Evolutionary conservation across 2,329 filamentous ascomycete genomes (phyloP), one percentile per base, ranked within the genome.

Genomic region (Kalaharituber pfeilii): DNA sequence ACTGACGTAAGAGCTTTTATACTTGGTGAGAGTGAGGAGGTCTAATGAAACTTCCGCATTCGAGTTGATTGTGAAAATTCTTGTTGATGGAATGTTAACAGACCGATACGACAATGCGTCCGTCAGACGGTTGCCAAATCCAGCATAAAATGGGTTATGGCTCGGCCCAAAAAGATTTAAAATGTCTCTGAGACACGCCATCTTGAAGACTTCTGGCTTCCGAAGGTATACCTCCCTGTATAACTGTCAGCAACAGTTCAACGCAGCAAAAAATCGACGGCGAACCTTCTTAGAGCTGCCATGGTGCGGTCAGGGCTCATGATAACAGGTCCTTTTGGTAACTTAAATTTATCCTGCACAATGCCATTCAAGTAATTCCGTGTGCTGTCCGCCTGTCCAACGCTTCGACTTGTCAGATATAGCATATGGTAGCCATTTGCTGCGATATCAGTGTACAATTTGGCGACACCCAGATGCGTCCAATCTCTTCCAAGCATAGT

Each of bases 131-230:
- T 98, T 98, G 56, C 93, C 91, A 65, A 96, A 98, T 0, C 91
- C 91, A 9, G 93, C 93, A 65, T 94, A 96, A 66, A 98, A 98
- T 0, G 91, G 89, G 18, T 81, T 86, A 42, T 78, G 74, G 25
- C 83, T 79, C 0, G 78, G 74, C 2, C 80, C 81, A 65, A 95
- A 98, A 0, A 98, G 75, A 56, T 82, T 85, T 66, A 88, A 81
- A 62, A 98, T 96, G 67, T 98, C 91, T 39, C 91, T 81, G 20
- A 98, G 72, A 59, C 91, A 98, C 1, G 91, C 87, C 93, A 98
- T 98, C 70, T 98, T 98, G 78, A 98, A 98, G 6, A 98, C 86
- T 66, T 98, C 88, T 0, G 91, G 93, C 67, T 98, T 96, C 52
- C 91, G 80, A 25, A 98, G 75, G 66, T 98, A 98, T 5, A 98